A percentile compares a stretch with the other conserved stretches of the same genome.
These are phyloP conservation scores for Aspergillus coremiiformis DNA, from an alignment of 495 filamentous ascomycete species.

Conservation along the genomic window DNA sequence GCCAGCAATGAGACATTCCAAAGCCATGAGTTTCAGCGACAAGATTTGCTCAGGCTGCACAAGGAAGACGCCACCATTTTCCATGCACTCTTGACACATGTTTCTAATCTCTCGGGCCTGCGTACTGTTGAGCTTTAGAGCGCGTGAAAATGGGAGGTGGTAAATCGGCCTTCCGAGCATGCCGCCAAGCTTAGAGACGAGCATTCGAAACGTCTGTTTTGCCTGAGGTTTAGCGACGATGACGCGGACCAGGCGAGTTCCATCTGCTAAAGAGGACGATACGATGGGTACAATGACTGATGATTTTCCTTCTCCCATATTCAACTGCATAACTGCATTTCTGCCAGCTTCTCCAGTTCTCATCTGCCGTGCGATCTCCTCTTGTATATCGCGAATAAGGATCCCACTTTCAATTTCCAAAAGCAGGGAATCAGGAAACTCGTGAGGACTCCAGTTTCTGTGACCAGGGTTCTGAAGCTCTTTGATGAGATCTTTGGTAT, in stretches of 20 bases:
- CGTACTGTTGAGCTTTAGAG: conserved; percentile 29
- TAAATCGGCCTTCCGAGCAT: conserved; percentile 51
- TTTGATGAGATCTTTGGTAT: conserved; percentile 33
- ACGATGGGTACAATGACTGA: conserved; percentile 64
- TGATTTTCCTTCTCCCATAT: conserved; percentile 73
- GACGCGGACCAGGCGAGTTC: conserved; percentile 45
- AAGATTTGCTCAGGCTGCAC: conserved; percentile 65
- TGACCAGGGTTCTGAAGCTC: conserved; percentile 51
- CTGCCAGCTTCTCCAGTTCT: conserved; percentile 23
- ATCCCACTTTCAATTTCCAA: conserved; percentile 60
- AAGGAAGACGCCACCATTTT: conserved; percentile 48
- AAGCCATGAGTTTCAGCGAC: conserved; percentile 58
- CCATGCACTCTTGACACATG: conserved; percentile 39
- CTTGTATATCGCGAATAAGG: conserved; percentile 54
- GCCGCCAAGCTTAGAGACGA: conserved; percentile 53
- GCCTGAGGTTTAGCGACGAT: conserved; percentile 58
- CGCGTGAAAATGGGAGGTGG: conserved; percentile 56
- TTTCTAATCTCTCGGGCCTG: conserved; percentile 8
- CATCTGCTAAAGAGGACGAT: conserved; percentile 47
- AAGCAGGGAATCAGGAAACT: conserved; percentile 52
- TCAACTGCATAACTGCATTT: conserved; percentile 61
- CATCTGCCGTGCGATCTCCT: conserved; percentile 52
- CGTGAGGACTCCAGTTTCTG: conserved; percentile 43
- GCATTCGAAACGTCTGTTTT: conserved; percentile 55
- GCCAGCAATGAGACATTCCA: conserved; percentile 40